Evolutionary conservation across 257 asterid species (phyloP).

Genomic region (Jasminum sambac): DNA sequence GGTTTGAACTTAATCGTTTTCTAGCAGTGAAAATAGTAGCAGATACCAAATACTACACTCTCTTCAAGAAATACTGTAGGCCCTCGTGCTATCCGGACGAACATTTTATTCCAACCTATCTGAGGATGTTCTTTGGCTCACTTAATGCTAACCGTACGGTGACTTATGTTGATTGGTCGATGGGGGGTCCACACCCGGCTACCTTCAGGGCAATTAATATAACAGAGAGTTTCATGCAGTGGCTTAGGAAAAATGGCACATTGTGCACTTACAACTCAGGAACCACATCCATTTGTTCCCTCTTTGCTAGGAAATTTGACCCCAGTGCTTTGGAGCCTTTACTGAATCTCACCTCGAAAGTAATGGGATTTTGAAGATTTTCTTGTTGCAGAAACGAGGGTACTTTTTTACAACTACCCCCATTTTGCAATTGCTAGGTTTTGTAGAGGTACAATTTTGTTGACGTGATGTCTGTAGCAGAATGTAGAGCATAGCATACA

Average conservation of each 20-base stretch:
- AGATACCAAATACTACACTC: slow-evolving; percentile 66
- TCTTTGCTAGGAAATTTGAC: slow-evolving; percentile 90
- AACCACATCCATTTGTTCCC: slow-evolving; percentile 51
- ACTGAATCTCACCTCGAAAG: slow-evolving; percentile 49
- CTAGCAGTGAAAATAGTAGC: slow-evolving; percentile 65
- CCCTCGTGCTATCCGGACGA: slow-evolving; percentile 97
- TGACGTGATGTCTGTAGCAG: slow-evolving; percentile 15
- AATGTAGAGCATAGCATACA: slow-evolving; percentile 1
- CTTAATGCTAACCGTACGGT: slow-evolving; percentile 70
- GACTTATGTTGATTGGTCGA: slow-evolving; percentile 89
- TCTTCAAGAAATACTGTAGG: slow-evolving; percentile 67
- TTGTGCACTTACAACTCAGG: slow-evolving; percentile 57
- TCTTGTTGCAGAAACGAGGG: slow-evolving; percentile 13
- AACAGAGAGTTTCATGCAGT: slow-evolving; percentile 51
- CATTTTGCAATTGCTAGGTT: slow-evolving; percentile 17
- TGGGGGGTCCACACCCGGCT: slow-evolving; percentile 78
- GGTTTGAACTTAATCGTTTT: slow-evolving; percentile 85
- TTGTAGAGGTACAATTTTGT: slow-evolving; percentile 12
- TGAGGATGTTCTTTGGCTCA: slow-evolving; percentile 60
- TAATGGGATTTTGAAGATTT: slow-evolving; percentile 65
- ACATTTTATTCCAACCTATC: slow-evolving; percentile 80
- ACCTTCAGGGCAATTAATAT: slow-evolving; percentile 51
- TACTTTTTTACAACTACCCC: not conserved
- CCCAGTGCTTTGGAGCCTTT: slow-evolving; percentile 69
- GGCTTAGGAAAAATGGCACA: slow-evolving; percentile 57